Evolutionary conservation across 495 filamentous ascomycete genomes (phyloP), one percentile per base, ranked within the genome.

Genomic region (Neurospora discreta): DNA sequence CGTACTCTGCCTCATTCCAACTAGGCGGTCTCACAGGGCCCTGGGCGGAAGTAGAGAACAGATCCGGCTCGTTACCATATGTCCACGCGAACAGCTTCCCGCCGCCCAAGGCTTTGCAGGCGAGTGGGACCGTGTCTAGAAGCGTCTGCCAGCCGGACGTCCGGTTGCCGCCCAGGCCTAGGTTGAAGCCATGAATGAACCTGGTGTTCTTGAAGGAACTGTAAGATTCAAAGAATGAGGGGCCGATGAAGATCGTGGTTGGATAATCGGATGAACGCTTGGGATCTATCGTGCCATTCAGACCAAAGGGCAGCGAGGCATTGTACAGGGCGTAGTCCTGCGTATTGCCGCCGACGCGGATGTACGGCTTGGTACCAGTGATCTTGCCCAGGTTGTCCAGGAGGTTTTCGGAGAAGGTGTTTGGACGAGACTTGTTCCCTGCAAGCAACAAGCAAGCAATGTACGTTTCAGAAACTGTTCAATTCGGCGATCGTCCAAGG

Each of bases 1-100:
- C 87, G 75, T 88, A 91, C 39, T 83, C 81, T 46, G 76, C 75
- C 75, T 91, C 90, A 43, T 80, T 83, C 85, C 88, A 92, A 68
- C 73, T 77, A 0, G 83, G 46, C 13, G 88, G 85, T 38, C 89
- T 79, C 67, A 87, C 84, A 3, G 81, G 78, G 0, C 87, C 86
- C 71, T 87, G 86, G 15, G 84, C 74, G 38, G 85, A 86, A 4
- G 84, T 86, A 23, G 84, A 84, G 76, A 80, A 91, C 33, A 91
- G 80, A 74, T 92, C 89, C 0, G 89, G 89, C 79, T 92, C 90
- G 71, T 92, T 91, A 18, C 89, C 90, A 74, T 89, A 85, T 70
- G 88, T 86, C 89, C 88, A 91, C 71, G 80, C 79, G 33, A 86
- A 81, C 20, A 91, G 77, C 69, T 80, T 85, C 18, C 82, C 85